Evolutionary conservation across 306 rosid species (phyloP).

Genomic region (Argentina anserina): DNA sequence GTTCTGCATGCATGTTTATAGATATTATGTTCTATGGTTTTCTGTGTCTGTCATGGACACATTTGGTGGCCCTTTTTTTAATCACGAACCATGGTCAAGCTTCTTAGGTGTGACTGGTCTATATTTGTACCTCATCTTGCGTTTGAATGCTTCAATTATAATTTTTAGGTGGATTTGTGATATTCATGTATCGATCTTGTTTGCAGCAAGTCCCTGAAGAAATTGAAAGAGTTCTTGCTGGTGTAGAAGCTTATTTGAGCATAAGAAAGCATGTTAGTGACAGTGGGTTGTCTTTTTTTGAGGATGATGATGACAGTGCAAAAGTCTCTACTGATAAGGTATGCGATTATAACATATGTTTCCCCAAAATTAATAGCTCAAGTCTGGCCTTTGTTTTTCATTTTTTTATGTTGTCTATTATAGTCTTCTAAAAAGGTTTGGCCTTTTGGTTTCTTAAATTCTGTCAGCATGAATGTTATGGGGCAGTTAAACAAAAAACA

Average conservation of each 20-base stretch:
- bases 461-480: neutral
- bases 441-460: neutral
- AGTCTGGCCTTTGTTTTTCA: neutral
- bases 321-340: slow-evolving; percentile 60
- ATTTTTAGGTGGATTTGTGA: neutral
- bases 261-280: slow-evolving; percentile 71
- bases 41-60: neutral
- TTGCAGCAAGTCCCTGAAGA: slow-evolving; percentile 98
- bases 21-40: neutral
- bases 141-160: neutral
- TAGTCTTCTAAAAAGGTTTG: neutral
- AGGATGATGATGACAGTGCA: slow-evolving; percentile 58
- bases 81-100: neutral
- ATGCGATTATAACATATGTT: neutral
- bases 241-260: slow-evolving; percentile 92
- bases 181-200: neutral
- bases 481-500: neutral
- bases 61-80: neutral
- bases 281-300: slow-evolving; percentile 74
- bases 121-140: neutral
- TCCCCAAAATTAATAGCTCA: neutral
- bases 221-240: slow-evolving; percentile 89
- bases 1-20: neutral
- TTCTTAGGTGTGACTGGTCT: neutral
- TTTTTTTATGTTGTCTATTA: no score